These are phyloP conservation scores for Claviceps cyperi DNA, from an alignment of 2,329 filamentous ascomycete species.

Conservation along the genomic window DNA sequence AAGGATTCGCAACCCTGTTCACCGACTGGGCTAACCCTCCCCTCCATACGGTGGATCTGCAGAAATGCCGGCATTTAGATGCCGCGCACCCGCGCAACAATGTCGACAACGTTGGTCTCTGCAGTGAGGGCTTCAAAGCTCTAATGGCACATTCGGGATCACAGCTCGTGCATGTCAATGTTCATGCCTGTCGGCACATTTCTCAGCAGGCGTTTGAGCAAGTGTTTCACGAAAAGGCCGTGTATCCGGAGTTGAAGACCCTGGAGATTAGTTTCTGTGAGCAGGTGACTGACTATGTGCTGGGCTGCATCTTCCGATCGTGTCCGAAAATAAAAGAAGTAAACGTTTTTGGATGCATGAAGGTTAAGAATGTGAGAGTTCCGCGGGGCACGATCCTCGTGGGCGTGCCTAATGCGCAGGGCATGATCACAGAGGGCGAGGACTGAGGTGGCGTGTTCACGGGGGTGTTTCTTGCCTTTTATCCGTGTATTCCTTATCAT, in stretches of 20 bases:
- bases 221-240: slow-evolving; percentile 47
- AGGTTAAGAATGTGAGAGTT: slow-evolving; percentile 37
- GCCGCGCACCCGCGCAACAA: slow-evolving; percentile 52
- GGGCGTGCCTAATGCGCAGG: slow-evolving; percentile 42
- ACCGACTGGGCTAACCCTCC: slow-evolving; percentile 59
- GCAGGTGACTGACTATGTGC: slow-evolving; percentile 48
- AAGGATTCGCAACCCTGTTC: slow-evolving; percentile 60
- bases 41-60: slow-evolving; percentile 57
- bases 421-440: slow-evolving; percentile 43
- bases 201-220: slow-evolving; percentile 55
- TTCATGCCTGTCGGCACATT: slow-evolving; percentile 80
- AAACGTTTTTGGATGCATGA: slow-evolving; percentile 53
- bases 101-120: slow-evolving; percentile 54
- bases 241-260: slow-evolving; percentile 53
- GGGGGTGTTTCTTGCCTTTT: neutral
- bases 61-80: slow-evolving; percentile 65
- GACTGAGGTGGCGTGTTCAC: neutral
- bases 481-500: neutral
- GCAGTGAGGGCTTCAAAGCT: slow-evolving; percentile 59
- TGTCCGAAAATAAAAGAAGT: slow-evolving; percentile 47
- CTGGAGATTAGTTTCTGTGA: slow-evolving; percentile 70
- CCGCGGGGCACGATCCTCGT: slow-evolving; percentile 41
- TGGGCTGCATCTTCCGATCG: slow-evolving; percentile 47
- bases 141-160: slow-evolving; percentile 72
- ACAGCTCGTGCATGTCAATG: slow-evolving; percentile 51